Evolutionary conservation across 2,329 filamentous ascomycete species (phyloP).

Genomic region (Blastomyces emzantsi): DNA sequence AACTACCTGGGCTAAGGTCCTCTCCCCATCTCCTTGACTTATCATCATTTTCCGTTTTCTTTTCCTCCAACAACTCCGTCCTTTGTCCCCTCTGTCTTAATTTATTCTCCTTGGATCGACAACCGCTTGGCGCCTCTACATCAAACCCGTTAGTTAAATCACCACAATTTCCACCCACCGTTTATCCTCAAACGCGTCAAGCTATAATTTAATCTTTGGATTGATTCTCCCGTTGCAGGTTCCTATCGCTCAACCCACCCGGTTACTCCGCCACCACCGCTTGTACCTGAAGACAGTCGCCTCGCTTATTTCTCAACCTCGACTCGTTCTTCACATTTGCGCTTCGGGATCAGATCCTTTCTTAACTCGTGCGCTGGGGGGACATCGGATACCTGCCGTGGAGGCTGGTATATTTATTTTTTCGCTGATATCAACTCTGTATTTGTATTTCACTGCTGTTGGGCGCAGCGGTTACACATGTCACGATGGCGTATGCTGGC

Average conservation of each 20-base stretch:
- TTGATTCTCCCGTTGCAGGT: background rate
- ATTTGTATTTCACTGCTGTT: slow-evolving; percentile 4
- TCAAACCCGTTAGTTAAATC: background rate
- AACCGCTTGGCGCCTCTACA: background rate
- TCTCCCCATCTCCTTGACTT: background rate
- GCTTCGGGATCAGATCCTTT: background rate
- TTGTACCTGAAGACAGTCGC: background rate
- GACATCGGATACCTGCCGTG: background rate
- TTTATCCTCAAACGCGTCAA: background rate
- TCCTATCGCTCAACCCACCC: background rate
- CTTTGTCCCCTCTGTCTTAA: background rate
- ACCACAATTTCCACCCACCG: background rate
- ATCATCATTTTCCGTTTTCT: background rate
- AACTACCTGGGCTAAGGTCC: background rate
- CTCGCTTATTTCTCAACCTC: background rate
- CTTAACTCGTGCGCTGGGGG: background rate
- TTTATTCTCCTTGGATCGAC: slow-evolving; percentile 2
- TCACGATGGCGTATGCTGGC: slow-evolving; percentile 37
- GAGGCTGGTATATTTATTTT: slow-evolving; percentile 10
- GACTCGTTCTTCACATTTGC: background rate
- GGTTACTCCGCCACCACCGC: background rate
- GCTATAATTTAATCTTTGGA: background rate
- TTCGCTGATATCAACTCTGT: slow-evolving; percentile 4
- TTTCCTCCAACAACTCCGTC: background rate
- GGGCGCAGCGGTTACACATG: slow-evolving; percentile 27